Conservation (phyloP, 2,329 filamentous ascomycete species). For the Graphilbum fragrans region DNA sequence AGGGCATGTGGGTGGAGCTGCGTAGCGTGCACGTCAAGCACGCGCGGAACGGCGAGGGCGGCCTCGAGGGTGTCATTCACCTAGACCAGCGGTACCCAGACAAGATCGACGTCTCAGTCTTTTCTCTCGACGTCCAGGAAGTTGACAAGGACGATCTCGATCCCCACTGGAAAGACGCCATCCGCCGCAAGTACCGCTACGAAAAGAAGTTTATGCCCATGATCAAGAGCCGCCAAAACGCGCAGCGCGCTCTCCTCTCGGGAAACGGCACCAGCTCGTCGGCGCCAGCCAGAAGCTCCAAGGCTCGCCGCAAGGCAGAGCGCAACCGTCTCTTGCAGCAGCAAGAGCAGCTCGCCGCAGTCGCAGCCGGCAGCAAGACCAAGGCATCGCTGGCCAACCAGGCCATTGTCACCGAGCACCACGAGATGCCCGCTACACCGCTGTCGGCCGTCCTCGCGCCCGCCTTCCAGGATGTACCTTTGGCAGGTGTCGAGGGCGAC, state of each 20-base stretch:
- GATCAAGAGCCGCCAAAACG: not conserved
- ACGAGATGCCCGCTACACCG: constrained; percentile 19
- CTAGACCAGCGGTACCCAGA: constrained; percentile 30
- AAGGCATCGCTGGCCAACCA: not conserved
- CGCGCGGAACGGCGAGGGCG: constrained; percentile 32
- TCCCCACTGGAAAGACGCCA: not conserved
- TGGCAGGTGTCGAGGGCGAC: constrained; percentile 22
- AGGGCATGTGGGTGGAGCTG: constrained; percentile 22
- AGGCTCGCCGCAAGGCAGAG: not conserved
- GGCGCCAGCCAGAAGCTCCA: constrained; percentile 16
- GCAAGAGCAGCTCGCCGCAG: not conserved
- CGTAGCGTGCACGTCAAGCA: constrained; percentile 61
- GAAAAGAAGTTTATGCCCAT: not conserved
- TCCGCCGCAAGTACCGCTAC: not conserved
- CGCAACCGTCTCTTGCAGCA: not conserved
- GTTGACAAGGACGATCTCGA: constrained; percentile 1
- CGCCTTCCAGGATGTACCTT: constrained; percentile 24
- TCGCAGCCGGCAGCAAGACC: not conserved
- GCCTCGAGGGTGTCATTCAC: constrained; percentile 61
- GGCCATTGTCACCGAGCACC: constrained; percentile 31
- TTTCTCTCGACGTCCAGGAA: constrained; percentile 9
- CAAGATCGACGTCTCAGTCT: not conserved
- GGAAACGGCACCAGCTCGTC: constrained; percentile 28
- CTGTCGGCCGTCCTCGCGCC: constrained; percentile 28
- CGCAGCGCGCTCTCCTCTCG: constrained; percentile 33